These are phyloP conservation scores for Batkoa obscura DNA, from an alignment of 371 early-diverging fungal genomes.

Conservation along the genomic window DNA sequence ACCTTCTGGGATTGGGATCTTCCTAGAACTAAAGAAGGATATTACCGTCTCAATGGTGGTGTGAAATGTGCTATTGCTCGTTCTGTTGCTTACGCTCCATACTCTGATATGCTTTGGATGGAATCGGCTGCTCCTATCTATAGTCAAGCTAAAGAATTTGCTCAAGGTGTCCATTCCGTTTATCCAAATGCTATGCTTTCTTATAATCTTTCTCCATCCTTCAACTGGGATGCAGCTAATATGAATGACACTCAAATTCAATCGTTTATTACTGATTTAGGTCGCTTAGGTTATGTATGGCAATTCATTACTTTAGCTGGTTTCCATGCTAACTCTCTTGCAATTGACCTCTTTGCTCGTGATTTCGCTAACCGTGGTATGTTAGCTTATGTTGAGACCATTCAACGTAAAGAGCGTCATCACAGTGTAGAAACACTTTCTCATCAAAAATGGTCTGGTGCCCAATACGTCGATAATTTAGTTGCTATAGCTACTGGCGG, in stretches of 20 bases:
- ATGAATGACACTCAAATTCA: conserved; percentile 78
- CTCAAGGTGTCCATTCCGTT: conserved; percentile 52
- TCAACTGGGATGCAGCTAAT: conserved; percentile 96
- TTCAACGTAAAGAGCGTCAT: conserved; percentile 86
- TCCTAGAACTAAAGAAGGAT: conserved; percentile 87
- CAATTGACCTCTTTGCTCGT: conserved; percentile 70
- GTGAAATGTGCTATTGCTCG: conserved; percentile 79
- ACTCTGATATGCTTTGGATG: conserved; percentile 96
- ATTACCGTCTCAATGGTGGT: conserved; percentile 88
- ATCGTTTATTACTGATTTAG: conserved; percentile 58
- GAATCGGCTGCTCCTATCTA: conserved; percentile 89
- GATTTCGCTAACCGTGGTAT: conserved; percentile 79
- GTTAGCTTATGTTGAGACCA: conserved; percentile 84
- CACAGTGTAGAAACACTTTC: conserved; percentile 82
- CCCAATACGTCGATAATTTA: conserved; percentile 79
- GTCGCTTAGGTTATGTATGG: conserved; percentile 89
- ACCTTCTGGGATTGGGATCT: conserved; percentile 83
- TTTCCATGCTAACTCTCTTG: conserved; percentile 77
- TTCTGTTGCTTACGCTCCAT: conserved; percentile 75
- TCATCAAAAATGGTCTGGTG: conserved; percentile 98
- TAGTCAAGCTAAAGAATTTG: conserved; percentile 81
- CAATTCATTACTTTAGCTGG: conserved; percentile 97
- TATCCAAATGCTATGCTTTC: conserved; percentile 44
- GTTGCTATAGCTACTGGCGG: conserved; percentile 88
- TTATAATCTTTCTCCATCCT: conserved; percentile 94